These are phyloP conservation scores for Fusarium foetens DNA, from an alignment of 2,329 filamentous ascomycete genomes.

Conservation along the genomic window DNA sequence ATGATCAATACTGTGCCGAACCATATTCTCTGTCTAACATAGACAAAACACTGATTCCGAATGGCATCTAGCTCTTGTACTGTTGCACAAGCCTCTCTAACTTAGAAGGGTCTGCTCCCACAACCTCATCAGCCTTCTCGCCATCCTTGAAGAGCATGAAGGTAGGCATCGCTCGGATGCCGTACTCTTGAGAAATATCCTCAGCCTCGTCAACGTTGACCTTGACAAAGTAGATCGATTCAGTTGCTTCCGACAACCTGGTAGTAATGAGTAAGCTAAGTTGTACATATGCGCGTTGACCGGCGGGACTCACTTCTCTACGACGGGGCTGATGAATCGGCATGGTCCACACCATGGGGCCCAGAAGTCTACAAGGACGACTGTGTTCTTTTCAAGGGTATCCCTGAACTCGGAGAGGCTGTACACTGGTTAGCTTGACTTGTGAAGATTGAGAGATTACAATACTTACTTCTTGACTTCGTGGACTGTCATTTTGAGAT, in stretches of 20 bases:
- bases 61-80: neutral
- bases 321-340: neutral
- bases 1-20: too few species aligned
- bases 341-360: slow-evolving; percentile 23
- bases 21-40: too few species aligned
- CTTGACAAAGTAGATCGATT: neutral
- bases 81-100: neutral
- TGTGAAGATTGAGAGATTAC: rapidly evolving
- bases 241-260: rapidly evolving
- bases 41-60: too few species aligned
- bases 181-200: neutral
- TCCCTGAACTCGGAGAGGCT: neutral
- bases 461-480: neutral
- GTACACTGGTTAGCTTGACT: rapidly evolving
- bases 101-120: neutral
- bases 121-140: neutral
- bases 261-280: neutral
- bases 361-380: slow-evolving; percentile 8
- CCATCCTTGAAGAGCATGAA: slow-evolving; percentile 3
- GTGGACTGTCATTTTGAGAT: neutral
- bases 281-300: rapidly evolving
- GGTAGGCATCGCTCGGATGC: slow-evolving; percentile 11
- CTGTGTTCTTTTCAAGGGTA: neutral
- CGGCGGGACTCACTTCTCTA: neutral
- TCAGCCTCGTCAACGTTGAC: neutral